phyloP scores from a whole-genome alignment of 2,329 filamentous ascomycete species.

The Fusarium brachygibbosum region DNA sequence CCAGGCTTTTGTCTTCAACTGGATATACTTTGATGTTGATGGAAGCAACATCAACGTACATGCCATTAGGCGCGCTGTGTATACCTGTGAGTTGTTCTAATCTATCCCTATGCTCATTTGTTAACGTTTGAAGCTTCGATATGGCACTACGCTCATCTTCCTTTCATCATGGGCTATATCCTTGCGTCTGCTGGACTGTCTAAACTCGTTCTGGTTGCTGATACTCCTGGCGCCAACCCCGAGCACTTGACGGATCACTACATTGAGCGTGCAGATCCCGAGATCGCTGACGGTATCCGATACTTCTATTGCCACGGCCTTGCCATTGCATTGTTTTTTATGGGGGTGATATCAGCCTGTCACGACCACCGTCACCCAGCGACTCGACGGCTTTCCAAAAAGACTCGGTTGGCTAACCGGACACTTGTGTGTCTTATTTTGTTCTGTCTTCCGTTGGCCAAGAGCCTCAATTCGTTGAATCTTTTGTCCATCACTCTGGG shows the following conservation, averaged over 20 bases:
- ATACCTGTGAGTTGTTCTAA: conserved; percentile 54
- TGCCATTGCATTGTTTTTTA: conserved; percentile 66
- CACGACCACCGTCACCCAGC: conserved; percentile 69
- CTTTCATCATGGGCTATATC: conserved; percentile 74
- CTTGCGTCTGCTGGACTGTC: conserved; percentile 70
- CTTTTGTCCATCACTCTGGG: conserved; percentile 62
- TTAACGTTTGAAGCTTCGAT: conserved; percentile 57
- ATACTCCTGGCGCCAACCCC: conserved; percentile 62
- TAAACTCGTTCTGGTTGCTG: conserved; percentile 70
- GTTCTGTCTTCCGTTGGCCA: conserved; percentile 67
- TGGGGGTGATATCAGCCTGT: conserved; percentile 66
- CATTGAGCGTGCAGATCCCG: conserved; percentile 60
- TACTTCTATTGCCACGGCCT: conserved; percentile 76
- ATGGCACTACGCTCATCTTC: conserved; percentile 70
- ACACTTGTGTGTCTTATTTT: conserved; percentile 64
- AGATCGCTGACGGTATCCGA: conserved; percentile 67
- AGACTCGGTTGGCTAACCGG: conserved; percentile 65
- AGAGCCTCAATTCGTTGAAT: conserved; percentile 59
- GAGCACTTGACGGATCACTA: conserved; percentile 66
- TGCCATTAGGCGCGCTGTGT: conserved; percentile 68
- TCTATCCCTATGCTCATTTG: neutral
- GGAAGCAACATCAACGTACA: conserved; percentile 68
- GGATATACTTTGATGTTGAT: conserved; percentile 75
- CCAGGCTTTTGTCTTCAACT: conserved; percentile 71
- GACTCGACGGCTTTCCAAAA: conserved; percentile 64